Conservation (phyloP, 169 alveolate species). For the Cryptosporidium parvum region DNA sequence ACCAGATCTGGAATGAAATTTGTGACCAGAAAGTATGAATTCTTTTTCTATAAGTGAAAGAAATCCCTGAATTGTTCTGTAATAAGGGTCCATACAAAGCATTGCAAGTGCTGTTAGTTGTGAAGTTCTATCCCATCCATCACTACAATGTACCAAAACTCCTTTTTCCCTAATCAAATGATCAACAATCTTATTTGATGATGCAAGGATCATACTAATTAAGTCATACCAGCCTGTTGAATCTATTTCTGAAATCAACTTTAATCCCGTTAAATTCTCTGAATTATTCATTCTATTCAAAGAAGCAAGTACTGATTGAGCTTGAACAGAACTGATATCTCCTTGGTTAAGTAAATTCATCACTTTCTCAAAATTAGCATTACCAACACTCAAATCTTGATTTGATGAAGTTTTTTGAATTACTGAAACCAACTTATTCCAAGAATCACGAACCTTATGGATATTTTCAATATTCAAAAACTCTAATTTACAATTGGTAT, state of each 20-base stretch:
- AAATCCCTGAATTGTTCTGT: conserved; percentile 89
- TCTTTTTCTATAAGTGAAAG: conserved; percentile 87
- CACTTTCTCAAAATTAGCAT: not conserved
- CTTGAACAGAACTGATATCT: not conserved
- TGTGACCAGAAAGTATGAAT: conserved; percentile 89
- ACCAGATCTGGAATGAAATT: conserved; percentile 87
- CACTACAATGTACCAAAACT: conserved; percentile 85
- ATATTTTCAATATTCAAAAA: conserved; percentile 82
- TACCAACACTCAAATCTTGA: not conserved
- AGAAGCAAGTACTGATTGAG: conserved; percentile 5
- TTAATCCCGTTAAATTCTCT: conserved; percentile 58
- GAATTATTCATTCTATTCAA: not conserved
- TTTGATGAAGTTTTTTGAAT: conserved; percentile 15
- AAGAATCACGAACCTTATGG: conserved; percentile 78
- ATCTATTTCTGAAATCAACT: conserved; percentile 77
- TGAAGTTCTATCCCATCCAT: conserved; percentile 94
- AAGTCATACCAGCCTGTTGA: conserved; percentile 83
- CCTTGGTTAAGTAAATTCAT: not conserved
- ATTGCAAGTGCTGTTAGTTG: conserved; percentile 85
- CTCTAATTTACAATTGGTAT: conserved; percentile 78
- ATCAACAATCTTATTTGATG: conserved; percentile 79
- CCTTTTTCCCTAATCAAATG: conserved; percentile 73
- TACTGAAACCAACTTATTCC: conserved; percentile 44
- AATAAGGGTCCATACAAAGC: conserved; percentile 87
- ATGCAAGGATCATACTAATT: conserved; percentile 77